A percentile compares a stretch with the other conserved stretches of the same genome.
Evolutionary conservation across 768 basidiomycete species (phyloP).

Genomic region (Leccinellum albellum): DNA sequence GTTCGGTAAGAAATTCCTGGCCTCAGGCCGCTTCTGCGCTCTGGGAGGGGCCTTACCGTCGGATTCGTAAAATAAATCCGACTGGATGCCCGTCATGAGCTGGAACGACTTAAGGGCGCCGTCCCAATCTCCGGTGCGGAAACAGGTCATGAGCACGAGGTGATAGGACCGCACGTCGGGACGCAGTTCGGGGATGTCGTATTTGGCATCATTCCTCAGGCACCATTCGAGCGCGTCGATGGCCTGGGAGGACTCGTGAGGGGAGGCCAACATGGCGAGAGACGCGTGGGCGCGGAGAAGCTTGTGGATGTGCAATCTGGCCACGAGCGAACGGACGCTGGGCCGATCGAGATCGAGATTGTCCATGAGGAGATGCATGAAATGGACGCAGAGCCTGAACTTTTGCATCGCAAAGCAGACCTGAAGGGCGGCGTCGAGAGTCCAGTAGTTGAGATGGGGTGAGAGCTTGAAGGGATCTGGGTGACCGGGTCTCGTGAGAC

Average conservation of each 20-base stretch:
- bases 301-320: conserved; percentile 56
- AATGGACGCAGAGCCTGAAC: conserved; percentile 48
- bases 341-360: conserved; percentile 21
- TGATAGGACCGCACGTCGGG: conserved; percentile 46
- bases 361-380: conserved; percentile 57
- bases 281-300: conserved; percentile 51
- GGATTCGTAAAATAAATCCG: conserved; percentile 40
- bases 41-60: conserved; percentile 39
- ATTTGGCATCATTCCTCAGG: conserved; percentile 50
- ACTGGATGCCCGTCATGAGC: conserved; percentile 67
- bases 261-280: conserved; percentile 39
- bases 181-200: conserved; percentile 40
- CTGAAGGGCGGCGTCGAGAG: conserved; percentile 51
- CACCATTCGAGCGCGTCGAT: conserved; percentile 67
- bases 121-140: conserved; percentile 61
- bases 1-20: conserved; percentile 45
- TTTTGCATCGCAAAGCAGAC: conserved; percentile 52
- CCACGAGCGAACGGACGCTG: conserved; percentile 38
- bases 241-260: conserved; percentile 42
- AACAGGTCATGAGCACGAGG: conserved; percentile 61
- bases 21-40: conserved; percentile 40
- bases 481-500: conserved; percentile 50
- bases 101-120: conserved; percentile 56
- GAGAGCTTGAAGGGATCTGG: conserved; percentile 34
- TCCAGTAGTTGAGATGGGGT: conserved; percentile 42